Conservation (phyloP, 129 eudicot species). For the Scalesia atractyloides region DNA sequence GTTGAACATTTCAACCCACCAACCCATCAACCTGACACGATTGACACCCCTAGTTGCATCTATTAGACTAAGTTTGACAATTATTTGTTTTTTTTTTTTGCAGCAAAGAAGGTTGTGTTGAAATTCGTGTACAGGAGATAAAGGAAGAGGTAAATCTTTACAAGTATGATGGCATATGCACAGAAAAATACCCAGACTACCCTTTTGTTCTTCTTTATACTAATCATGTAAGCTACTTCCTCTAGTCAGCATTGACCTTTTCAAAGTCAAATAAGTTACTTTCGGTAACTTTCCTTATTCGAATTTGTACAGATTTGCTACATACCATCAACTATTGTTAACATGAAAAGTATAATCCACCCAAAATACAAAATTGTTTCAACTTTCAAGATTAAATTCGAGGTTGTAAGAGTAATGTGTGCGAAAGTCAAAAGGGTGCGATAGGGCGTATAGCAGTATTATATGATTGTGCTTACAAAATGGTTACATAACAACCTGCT, state of each 20-base stretch:
- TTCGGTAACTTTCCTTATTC: background rate
- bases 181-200: background rate
- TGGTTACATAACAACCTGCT: background rate
- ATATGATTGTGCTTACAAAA: background rate
- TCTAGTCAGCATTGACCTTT: background rate
- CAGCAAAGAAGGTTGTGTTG: slow-evolving; percentile 31
- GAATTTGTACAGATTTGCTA: background rate
- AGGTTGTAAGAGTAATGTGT: background rate
- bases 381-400: background rate
- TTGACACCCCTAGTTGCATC: too few species aligned
- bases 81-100: background rate
- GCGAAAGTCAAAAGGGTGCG: background rate
- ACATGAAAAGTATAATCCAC: background rate
- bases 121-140: slow-evolving; percentile 12
- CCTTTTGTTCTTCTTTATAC: slow-evolving; percentile 1
- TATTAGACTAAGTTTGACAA: background rate
- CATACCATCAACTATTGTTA: background rate
- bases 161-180: slow-evolving; percentile 7
- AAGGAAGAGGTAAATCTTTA: slow-evolving; percentile 21
- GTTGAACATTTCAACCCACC: too few species aligned
- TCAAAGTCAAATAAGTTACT: background rate
- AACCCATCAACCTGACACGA: too few species aligned
- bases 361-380: background rate
- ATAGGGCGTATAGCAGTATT: background rate
- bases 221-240: slow-evolving; percentile 7